Conservation (phyloP, 2,329 filamentous ascomycete species). For the Penicillium glabrum region DNA sequence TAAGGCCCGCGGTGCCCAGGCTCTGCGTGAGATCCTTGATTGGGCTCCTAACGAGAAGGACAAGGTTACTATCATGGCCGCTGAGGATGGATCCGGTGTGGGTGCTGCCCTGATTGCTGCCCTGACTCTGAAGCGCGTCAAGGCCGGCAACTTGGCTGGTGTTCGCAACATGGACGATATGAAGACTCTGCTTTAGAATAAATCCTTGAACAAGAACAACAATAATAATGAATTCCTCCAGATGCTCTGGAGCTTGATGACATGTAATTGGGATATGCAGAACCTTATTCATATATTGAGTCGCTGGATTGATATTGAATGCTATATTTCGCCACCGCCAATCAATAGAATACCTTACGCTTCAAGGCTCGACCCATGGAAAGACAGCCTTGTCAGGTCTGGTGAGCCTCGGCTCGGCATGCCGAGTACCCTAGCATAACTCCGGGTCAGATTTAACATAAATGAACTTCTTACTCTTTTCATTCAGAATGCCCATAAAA, state of each 20-base stretch:
- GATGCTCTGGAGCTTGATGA: not conserved
- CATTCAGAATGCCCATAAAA: not conserved
- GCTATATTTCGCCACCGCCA: not conserved
- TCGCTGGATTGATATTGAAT: not conserved
- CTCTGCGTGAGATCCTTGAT: slow-evolving; percentile 91
- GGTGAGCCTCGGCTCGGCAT: not conserved
- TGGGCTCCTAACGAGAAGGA: slow-evolving; percentile 85
- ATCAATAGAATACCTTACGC: not conserved
- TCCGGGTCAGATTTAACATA: not conserved
- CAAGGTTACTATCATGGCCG: slow-evolving; percentile 80
- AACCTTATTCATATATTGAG: not conserved
- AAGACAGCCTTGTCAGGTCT: not conserved
- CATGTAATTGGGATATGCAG: not conserved
- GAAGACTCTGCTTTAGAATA: slow-evolving; percentile 28
- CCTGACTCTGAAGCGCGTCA: slow-evolving; percentile 62
- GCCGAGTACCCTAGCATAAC: not conserved
- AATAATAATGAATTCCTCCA: slow-evolving; percentile 1
- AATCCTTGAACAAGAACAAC: not conserved
- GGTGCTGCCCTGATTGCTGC: slow-evolving; percentile 91
- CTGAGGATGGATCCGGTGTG: slow-evolving; percentile 96
- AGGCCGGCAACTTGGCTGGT: slow-evolving; percentile 59
- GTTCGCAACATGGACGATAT: slow-evolving; percentile 52
- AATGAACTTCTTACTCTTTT: not conserved
- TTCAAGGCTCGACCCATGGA: not conserved
- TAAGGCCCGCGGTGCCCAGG: slow-evolving; percentile 85